Conservation (phyloP, 169 alveolate species). For the Plasmodium falciparum region DNA sequence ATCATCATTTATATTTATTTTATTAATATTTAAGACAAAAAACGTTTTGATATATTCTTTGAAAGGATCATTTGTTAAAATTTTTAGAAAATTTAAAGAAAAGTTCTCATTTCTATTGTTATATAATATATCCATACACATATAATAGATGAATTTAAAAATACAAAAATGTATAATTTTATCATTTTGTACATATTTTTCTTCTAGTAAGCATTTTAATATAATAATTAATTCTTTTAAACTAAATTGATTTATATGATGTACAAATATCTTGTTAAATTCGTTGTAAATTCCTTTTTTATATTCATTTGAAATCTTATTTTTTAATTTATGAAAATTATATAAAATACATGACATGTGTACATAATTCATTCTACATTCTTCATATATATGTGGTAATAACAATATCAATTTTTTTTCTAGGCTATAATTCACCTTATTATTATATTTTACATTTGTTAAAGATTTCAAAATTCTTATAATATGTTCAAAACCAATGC, state of each 20-base stretch:
- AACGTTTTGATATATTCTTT: conserved; percentile 19
- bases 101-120: conserved; percentile 1
- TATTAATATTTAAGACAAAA: conserved; percentile 20
- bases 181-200: conserved; percentile 14
- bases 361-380: conserved; percentile 40
- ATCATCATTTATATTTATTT: conserved; percentile 8
- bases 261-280: conserved; percentile 25
- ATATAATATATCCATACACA: conserved; percentile 58
- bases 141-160: conserved; percentile 38
- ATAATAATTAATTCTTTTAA: conserved; percentile 70
- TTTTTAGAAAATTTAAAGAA: conserved; percentile 6
- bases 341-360: conserved; percentile 65
- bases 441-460: neutral
- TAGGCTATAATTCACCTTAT: conserved; percentile 20
- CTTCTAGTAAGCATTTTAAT: conserved; percentile 58
- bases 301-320: conserved; percentile 36
- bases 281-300: conserved; percentile 25
- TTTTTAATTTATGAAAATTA: conserved; percentile 57
- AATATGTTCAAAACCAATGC: conserved; percentile 46
- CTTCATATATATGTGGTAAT: conserved; percentile 66
- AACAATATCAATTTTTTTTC: conserved; percentile 41
- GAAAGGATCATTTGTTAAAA: conserved; percentile 26
- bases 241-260: conserved; percentile 23
- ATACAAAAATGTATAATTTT: conserved; percentile 35
- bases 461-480: conserved; percentile 41